Conservation (phyloP, 164 flowering plant genomes). For the Pachysandra terminalis region DNA sequence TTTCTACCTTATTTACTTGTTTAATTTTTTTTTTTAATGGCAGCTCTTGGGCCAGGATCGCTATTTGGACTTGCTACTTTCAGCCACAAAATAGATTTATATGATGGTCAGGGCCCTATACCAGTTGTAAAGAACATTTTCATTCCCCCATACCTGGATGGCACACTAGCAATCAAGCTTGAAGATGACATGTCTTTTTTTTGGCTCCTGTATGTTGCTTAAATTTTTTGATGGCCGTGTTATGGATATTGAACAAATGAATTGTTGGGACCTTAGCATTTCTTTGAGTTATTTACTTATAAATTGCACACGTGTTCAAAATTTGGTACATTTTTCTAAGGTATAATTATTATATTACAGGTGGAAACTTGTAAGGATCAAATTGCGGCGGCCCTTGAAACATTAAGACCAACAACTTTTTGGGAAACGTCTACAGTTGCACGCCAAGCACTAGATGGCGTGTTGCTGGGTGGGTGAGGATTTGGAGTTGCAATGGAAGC, state of each 20-base stretch:
- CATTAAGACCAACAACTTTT: constrained; percentile 85
- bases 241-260: not conserved
- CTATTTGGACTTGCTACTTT: constrained; percentile 95
- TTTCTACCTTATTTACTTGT: not conserved
- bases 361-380: constrained; percentile 96
- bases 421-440: constrained; percentile 86
- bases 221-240: not conserved
- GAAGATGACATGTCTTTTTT: constrained; percentile 97
- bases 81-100: constrained; percentile 93
- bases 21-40: constrained; percentile 7
- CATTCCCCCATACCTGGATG: constrained; percentile 70
- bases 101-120: constrained; percentile 98
- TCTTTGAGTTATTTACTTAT: constrained; percentile 4
- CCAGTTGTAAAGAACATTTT: constrained; percentile 93
- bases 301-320: not conserved
- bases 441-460: constrained; percentile 82
- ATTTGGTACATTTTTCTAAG: not conserved
- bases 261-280: not conserved
- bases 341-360: constrained; percentile 33
- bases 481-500: constrained; percentile 97
- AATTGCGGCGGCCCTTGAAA: constrained; percentile 88
- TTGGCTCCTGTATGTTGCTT: constrained; percentile 83
- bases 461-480: constrained; percentile 89
- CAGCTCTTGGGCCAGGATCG: constrained; percentile 91
- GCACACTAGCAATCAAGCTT: constrained; percentile 60